Percentiles rank a stretch among this genome's conserved stretches.
Conservation (phyloP, 2,329 filamentous ascomycete genomes). For the Cladorrhinum sp. region DNA sequence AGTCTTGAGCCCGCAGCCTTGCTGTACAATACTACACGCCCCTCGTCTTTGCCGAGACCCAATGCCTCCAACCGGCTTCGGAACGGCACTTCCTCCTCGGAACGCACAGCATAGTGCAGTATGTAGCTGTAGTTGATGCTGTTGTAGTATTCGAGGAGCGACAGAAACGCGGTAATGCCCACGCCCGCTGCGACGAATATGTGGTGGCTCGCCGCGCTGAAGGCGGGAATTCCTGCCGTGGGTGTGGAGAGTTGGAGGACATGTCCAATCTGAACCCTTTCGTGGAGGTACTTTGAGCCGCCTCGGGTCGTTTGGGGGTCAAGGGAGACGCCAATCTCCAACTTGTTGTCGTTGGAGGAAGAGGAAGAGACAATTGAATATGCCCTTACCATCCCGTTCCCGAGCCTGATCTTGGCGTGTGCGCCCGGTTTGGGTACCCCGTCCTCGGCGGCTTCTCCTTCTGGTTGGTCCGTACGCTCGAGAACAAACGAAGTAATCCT, state of each 20-base stretch:
- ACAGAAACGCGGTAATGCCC: slow-evolving; percentile 63
- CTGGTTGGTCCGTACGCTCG: slow-evolving; percentile 37
- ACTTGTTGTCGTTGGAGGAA: slow-evolving; percentile 40
- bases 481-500: slow-evolving; percentile 52
- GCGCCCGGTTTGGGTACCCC: slow-evolving; percentile 42
- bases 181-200: slow-evolving; percentile 64
- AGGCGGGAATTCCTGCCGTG: slow-evolving; percentile 46
- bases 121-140: slow-evolving; percentile 47
- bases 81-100: slow-evolving; percentile 53
- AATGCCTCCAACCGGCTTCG: slow-evolving; percentile 39
- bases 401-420: slow-evolving; percentile 56
- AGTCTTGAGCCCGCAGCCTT: slow-evolving; percentile 49
- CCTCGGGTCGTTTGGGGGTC: slow-evolving; percentile 51
- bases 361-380: slow-evolving; percentile 55
- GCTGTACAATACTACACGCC: slow-evolving; percentile 49
- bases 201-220: slow-evolving; percentile 51
- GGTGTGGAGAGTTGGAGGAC: slow-evolving; percentile 47
- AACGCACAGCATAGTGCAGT: slow-evolving; percentile 59
- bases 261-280: slow-evolving; percentile 45
- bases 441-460: slow-evolving; percentile 34
- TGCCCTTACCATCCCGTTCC: slow-evolving; percentile 52
- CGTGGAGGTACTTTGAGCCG: slow-evolving; percentile 59
- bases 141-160: slow-evolving; percentile 42
- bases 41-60: slow-evolving; percentile 34
- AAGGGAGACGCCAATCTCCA: slow-evolving; percentile 58